phyloP scores from a whole-genome alignment of 2,329 filamentous ascomycete genomes.

The Colletotrichum coccodes region DNA sequence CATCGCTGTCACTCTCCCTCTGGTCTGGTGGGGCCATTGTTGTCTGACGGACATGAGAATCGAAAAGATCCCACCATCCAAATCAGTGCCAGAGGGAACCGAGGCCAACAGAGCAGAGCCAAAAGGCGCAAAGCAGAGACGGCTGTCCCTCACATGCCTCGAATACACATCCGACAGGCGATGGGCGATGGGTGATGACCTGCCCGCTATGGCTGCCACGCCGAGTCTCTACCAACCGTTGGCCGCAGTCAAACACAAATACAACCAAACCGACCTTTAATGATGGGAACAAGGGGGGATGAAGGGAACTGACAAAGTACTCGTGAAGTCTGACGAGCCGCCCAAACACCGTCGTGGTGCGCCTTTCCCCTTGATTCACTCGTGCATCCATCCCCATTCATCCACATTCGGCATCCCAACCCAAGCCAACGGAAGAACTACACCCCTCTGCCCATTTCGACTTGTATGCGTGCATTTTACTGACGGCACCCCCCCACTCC shows the following conservation, averaged over 20 bases:
- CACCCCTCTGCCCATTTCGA: not conserved
- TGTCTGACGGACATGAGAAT: slow-evolving; percentile 16
- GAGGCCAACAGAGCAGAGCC: not conserved
- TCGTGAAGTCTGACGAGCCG: slow-evolving; percentile 1
- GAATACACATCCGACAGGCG: not conserved
- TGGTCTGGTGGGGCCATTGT: not conserved
- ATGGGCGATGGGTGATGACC: not conserved
- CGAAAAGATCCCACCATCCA: slow-evolving; percentile 16
- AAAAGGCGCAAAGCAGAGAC: not conserved
- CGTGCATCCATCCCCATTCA: slow-evolving; percentile 11
- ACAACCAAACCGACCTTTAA: not conserved
- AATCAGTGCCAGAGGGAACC: not conserved
- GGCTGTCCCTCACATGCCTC: not conserved
- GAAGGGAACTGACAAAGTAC: not conserved
- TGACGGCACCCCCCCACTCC: slow-evolving; percentile 1
- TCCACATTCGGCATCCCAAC: slow-evolving; percentile 24
- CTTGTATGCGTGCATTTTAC: not conserved
- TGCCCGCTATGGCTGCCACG: not conserved
- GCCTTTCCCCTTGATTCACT: not conserved
- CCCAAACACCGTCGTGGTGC: not conserved
- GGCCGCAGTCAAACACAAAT: not conserved
- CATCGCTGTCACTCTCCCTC: not conserved
- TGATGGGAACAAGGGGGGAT: not conserved
- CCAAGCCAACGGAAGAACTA: slow-evolving; percentile 6
- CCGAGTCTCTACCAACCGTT: not conserved